Percentiles rank a stretch among this genome's conserved stretches.
These are phyloP conservation scores for Ganoderma lucidum DNA, from an alignment of 1,284 basidiomycete genomes.

Conservation along the genomic window DNA sequence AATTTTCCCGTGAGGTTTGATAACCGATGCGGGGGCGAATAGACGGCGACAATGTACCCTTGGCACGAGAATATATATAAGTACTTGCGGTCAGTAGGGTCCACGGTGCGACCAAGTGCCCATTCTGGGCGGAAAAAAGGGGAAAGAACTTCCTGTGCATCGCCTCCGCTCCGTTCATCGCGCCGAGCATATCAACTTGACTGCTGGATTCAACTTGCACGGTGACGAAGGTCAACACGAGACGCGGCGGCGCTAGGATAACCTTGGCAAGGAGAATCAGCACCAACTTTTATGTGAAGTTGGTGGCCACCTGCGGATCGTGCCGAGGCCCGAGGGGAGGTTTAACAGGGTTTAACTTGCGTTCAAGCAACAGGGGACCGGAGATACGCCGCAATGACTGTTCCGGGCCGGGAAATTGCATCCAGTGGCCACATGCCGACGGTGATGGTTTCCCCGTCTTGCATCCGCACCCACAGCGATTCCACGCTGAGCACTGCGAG, in stretches of 20 bases:
- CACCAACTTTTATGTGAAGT: neutral
- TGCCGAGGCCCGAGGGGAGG: neutral
- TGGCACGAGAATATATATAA: too few relatives aligned
- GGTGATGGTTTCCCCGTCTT: neutral
- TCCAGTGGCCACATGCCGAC: neutral
- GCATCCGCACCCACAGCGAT: neutral
- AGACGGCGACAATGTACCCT: conserved; percentile 34
- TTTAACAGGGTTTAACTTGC: too few relatives aligned
- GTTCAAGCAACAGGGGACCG: neutral
- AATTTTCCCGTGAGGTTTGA: conserved; percentile 39
- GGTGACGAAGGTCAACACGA: neutral
- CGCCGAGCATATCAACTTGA: neutral
- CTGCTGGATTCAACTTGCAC: neutral
- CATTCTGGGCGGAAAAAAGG: conserved; percentile 53
- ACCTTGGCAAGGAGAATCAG: neutral
- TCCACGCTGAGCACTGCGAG: neutral
- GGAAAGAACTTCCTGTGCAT: conserved; percentile 43
- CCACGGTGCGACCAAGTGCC: conserved; percentile 52
- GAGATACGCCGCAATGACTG: conserved; percentile 6
- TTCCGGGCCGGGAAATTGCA: neutral
- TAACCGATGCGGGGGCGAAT: conserved; percentile 50
- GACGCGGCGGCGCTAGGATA: conserved; percentile 51
- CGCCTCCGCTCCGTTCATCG: conserved; percentile 35
- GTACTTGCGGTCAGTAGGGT: conserved; percentile 32
- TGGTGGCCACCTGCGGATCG: neutral